Conservation (phyloP, 2,329 filamentous ascomycete genomes). For the Trichoderma afroharzianum region DNA sequence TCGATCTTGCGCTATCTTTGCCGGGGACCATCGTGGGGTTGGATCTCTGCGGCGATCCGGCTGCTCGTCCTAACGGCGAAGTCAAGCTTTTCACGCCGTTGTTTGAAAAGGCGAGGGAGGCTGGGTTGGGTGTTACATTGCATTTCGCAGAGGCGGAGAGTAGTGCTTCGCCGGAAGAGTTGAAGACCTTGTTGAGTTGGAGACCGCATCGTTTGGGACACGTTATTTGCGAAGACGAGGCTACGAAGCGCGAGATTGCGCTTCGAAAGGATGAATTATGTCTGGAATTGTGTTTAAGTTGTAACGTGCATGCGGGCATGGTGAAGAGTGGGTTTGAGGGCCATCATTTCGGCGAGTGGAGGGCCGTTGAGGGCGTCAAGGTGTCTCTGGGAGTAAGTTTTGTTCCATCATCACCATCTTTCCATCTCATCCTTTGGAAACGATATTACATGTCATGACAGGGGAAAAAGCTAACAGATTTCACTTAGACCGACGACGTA, state of each 20-base stretch:
- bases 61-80: conserved; percentile 47
- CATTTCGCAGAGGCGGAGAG: conserved; percentile 71
- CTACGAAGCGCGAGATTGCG: conserved; percentile 53
- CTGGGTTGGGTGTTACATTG: conserved; percentile 62
- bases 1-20: conserved; percentile 60
- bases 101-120: conserved; percentile 53
- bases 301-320: conserved; percentile 76
- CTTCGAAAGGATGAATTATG: conserved; percentile 48
- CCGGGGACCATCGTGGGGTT: conserved; percentile 60
- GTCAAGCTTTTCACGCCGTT: conserved; percentile 57
- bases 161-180: conserved; percentile 56
- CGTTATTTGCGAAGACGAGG: conserved; percentile 68
- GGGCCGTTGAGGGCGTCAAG: conserved; percentile 51
- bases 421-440: neutral
- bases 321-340: conserved; percentile 60
- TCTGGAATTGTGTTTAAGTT: conserved; percentile 74
- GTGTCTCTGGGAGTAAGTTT: conserved; percentile 64
- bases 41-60: conserved; percentile 75
- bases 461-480: neutral
- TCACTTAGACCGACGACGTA: conserved; percentile 71
- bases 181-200: conserved; percentile 62
- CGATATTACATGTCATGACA: neutral
- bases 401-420: neutral
- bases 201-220: conserved; percentile 69
- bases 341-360: conserved; percentile 79